phyloP scores from a whole-genome alignment of 805 yeast genomes.

The Wickerhamiella australiensis region DNA sequence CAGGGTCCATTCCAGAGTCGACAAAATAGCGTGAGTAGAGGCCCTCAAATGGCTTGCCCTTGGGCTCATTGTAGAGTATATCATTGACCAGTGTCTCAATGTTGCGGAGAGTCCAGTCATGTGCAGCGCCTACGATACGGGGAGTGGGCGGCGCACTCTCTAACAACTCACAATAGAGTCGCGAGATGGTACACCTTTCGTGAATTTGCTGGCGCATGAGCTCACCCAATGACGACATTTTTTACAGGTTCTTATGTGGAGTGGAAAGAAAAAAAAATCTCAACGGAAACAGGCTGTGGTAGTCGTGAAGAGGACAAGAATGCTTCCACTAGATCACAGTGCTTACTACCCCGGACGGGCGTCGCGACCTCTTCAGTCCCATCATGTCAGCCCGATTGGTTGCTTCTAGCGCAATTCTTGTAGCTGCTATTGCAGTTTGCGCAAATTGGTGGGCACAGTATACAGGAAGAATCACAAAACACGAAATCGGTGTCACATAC shows the following conservation, averaged over 20 bases:
- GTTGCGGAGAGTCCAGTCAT: constrained; percentile 27
- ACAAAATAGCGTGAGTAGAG: constrained; percentile 23
- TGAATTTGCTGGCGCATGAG: constrained; percentile 27
- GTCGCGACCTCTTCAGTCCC: neutral
- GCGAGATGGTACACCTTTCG: constrained; percentile 24
- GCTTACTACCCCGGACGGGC: neutral
- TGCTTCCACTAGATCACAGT: neutral
- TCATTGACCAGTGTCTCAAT: constrained; percentile 26
- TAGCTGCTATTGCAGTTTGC: constrained; percentile 5
- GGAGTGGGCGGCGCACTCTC: constrained; percentile 24
- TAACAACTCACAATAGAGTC: constrained; percentile 24
- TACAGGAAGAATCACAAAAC: neutral
- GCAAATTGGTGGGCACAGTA: constrained; percentile 7
- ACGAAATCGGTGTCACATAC: neutral
- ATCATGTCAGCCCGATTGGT: constrained; percentile 9
- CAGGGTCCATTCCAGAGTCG: constrained; percentile 20
- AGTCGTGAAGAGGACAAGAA: neutral
- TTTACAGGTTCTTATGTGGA: neutral
- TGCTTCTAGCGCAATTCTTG: constrained; percentile 1
- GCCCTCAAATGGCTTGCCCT: constrained; percentile 19
- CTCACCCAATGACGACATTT: constrained; percentile 14
- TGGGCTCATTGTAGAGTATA: constrained; percentile 23
- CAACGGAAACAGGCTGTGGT: neutral
- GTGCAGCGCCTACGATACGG: constrained; percentile 25
- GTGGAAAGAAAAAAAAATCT: neutral